Conservation (phyloP, 805 yeast genomes). For the Saccharomycopsis synnaedendra region DNA sequence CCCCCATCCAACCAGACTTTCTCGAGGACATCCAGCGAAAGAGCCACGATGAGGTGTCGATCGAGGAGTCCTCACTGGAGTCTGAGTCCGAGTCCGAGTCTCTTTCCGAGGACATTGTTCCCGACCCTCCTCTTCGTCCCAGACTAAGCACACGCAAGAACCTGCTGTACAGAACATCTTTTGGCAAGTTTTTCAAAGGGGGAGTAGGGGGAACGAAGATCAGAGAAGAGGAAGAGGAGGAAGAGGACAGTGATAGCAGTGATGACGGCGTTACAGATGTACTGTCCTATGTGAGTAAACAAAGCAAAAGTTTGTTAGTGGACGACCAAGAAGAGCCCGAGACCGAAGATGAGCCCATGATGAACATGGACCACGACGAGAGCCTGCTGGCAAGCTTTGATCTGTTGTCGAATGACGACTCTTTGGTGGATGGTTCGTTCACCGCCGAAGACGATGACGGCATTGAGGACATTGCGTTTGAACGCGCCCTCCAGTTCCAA, state of each 20-base stretch:
- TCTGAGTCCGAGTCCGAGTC: too few relatives aligned
- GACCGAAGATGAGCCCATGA: slow-evolving; percentile 10
- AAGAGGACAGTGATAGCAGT: slow-evolving; percentile 15
- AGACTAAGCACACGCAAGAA: background rate
- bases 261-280: slow-evolving; percentile 8
- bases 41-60: too few relatives aligned
- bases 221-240: background rate
- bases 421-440: slow-evolving; percentile 13
- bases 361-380: slow-evolving; percentile 13
- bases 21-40: too few relatives aligned
- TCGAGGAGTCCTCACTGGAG: too few relatives aligned
- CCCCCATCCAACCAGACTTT: too few relatives aligned
- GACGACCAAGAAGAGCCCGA: slow-evolving; percentile 10
- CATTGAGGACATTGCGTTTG: slow-evolving; percentile 14
- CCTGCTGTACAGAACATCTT: slow-evolving; percentile 9
- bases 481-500: slow-evolving; percentile 4
- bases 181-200: slow-evolving; percentile 14
- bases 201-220: background rate
- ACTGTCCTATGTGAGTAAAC: background rate
- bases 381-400: background rate
- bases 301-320: slow-evolving; percentile 3
- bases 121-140: too few relatives aligned
- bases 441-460: slow-evolving; percentile 16
- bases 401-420: slow-evolving; percentile 13
- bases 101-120: too few relatives aligned